Conservation (phyloP, 768 basidiomycete species). For the Macrolepiota fuliginosa region DNA sequence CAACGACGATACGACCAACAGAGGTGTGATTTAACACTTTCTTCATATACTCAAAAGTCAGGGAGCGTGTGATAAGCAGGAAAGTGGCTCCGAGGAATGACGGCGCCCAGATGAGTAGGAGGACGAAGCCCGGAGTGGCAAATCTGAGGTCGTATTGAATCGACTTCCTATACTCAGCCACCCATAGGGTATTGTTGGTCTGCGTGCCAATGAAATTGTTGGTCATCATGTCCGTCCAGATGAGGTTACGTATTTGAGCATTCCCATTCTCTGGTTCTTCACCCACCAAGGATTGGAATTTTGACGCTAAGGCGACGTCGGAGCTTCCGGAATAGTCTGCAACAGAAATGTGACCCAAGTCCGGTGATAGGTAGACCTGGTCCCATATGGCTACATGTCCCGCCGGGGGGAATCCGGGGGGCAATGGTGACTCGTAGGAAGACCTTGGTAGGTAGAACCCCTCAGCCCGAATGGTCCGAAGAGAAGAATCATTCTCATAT, state of each 20-base stretch:
- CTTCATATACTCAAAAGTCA: too few species aligned
- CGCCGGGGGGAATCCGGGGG: background rate
- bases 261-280: background rate
- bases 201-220: too few species aligned
- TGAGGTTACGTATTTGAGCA: slow-evolving; percentile 5
- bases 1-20: too few species aligned
- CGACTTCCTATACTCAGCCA: too few species aligned
- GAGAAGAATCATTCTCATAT: background rate
- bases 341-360: too few species aligned
- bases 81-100: background rate
- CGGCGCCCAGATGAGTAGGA: too few species aligned
- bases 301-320: slow-evolving; percentile 1
- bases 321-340: background rate
- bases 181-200: too few species aligned
- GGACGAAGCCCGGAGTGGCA: too few species aligned
- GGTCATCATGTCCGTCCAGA: too few species aligned
- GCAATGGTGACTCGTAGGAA: too few species aligned
- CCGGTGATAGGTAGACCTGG: background rate
- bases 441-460: background rate
- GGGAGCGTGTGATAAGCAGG: background rate
- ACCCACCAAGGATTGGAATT: background rate
- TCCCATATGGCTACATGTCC: background rate
- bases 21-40: too few species aligned
- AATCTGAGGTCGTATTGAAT: too few species aligned
- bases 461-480: background rate